phyloP scores from a whole-genome alignment of 2,329 filamentous ascomycete genomes.

The Didymella lethalis region DNA sequence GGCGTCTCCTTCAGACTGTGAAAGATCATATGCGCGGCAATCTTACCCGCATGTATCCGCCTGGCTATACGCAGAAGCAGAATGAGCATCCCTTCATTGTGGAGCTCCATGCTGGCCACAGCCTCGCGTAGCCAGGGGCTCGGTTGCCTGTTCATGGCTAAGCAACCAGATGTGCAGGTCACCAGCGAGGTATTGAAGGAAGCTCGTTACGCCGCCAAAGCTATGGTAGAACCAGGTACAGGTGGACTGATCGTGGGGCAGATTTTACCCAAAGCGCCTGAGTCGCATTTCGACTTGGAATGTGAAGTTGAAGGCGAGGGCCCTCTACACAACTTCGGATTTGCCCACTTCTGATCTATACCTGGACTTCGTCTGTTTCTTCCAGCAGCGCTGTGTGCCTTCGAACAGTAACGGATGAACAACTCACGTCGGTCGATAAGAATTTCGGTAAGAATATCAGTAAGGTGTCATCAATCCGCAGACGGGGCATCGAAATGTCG shows the following conservation, averaged over 20 bases:
- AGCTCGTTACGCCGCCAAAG: constrained; percentile 1
- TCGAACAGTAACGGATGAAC: too few relatives aligned
- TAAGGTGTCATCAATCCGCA: too few relatives aligned
- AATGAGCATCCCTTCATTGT: constrained; percentile 54
- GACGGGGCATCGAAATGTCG: not conserved
- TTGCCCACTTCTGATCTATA: too few relatives aligned
- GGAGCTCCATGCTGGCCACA: constrained; percentile 52
- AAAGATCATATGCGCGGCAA: constrained; percentile 41
- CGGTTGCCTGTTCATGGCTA: not conserved
- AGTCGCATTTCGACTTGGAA: not conserved
- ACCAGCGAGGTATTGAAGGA: constrained; percentile 7
- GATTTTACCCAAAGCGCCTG: not conserved
- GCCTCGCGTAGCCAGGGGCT: constrained; percentile 25
- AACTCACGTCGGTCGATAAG: too few relatives aligned
- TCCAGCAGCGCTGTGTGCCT: too few relatives aligned
- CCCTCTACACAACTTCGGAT: too few relatives aligned
- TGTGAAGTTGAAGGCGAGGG: not conserved
- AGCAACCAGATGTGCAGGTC: constrained; percentile 4
- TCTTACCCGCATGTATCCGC: constrained; percentile 46
- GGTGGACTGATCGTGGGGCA: constrained; percentile 6
- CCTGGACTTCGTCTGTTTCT: too few relatives aligned
- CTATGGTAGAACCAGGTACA: not conserved
- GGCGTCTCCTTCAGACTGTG: constrained; percentile 49
- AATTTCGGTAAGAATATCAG: too few relatives aligned
- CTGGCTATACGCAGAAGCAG: constrained; percentile 51